Evolutionary conservation across 148 eudicot genomes (phyloP), one percentile per base, ranked within the genome.

Genomic region (Chenopodium quinoa): DNA sequence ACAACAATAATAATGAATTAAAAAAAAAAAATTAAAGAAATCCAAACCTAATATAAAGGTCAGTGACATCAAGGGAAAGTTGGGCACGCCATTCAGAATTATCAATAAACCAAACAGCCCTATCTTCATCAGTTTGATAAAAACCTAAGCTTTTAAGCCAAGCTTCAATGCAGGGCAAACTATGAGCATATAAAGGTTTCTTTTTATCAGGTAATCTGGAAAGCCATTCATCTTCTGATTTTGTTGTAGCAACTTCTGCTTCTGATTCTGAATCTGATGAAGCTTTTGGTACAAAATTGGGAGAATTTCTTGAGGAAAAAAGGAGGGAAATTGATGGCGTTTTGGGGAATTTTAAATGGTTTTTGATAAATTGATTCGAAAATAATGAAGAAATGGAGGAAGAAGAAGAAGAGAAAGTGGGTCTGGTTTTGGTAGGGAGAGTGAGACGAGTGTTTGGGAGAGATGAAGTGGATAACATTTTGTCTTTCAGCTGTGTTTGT

Each of bases 131-230:
- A 20, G 91, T 91, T 85, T 94, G 98, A 8, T 77, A 79, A 88
- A 94, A 94, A 82, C 97, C 97, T 70, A 94, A 80, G 20, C 81
- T 88, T 79, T 69, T 91, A 47, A 94, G 79, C 98, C 98, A 94
- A 2, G 94, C 92, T 71, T 94, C 98, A 34, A 94, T 86, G 56
- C 94, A 92, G 40, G 94, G 96, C 84, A 94, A 86, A 83, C 98
- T 94, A 80, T 94, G 98, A 64, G 98, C 87, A 58, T 94, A 94
- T 56, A 94, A 71, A 1, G 98, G 90, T 81, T 94, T 94, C 86
- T 91, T 94, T 85, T 94, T 94, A 46, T 94, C 98, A 16, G 98
- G 98, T 20, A 92, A 84, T 80, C 71, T 90, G 84, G 87, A 88
- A 22, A 92, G 72, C 97, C 97, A 92, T 71, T 92, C 96, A 72